These are phyloP conservation scores for Diaporthe longicolla DNA, from an alignment of 2,329 filamentous ascomycete species.

Conservation along the genomic window DNA sequence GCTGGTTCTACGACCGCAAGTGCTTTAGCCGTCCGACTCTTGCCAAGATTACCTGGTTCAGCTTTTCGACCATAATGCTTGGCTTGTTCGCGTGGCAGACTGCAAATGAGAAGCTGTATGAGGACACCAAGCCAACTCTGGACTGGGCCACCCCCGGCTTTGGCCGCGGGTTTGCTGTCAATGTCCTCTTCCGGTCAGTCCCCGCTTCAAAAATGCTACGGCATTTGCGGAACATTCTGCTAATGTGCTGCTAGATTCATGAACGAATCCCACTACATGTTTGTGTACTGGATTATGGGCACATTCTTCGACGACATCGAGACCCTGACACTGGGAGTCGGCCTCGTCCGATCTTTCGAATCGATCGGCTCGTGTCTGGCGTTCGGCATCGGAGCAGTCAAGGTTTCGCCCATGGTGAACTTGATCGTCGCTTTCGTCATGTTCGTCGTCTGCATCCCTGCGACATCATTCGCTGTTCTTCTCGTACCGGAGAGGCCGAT, in stretches of 20 bases:
- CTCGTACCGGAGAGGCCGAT: constrained; percentile 55
- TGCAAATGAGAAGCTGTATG: constrained; percentile 62
- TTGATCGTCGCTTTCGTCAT: constrained; percentile 63
- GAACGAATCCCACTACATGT: constrained; percentile 67
- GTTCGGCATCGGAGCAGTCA: constrained; percentile 62
- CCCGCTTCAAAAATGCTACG: accelerated
- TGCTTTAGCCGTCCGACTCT: constrained; percentile 57
- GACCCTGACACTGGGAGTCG: constrained; percentile 64
- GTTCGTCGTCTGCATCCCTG: constrained; percentile 59
- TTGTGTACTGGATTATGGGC: constrained; percentile 66
- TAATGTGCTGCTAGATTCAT: constrained; percentile 54
- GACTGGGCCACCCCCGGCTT: constrained; percentile 62
- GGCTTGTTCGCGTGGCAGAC: constrained; percentile 63
- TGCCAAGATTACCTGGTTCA: constrained; percentile 58
- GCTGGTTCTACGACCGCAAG: constrained; percentile 63
- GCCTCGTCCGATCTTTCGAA: constrained; percentile 63
- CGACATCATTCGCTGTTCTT: constrained; percentile 53
- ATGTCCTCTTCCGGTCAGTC: constrained; percentile 60
- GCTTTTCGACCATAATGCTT: constrained; percentile 59
- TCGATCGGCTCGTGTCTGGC: constrained; percentile 62
- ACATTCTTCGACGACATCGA: constrained; percentile 66
- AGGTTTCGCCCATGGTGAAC: constrained; percentile 62
- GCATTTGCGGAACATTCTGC: background rate
- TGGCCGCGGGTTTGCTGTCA: constrained; percentile 61
- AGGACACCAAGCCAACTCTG: constrained; percentile 55